These are phyloP conservation scores for Capsicum rhomboideum DNA, from an alignment of 257 asterid genomes.

Conservation along the genomic window DNA sequence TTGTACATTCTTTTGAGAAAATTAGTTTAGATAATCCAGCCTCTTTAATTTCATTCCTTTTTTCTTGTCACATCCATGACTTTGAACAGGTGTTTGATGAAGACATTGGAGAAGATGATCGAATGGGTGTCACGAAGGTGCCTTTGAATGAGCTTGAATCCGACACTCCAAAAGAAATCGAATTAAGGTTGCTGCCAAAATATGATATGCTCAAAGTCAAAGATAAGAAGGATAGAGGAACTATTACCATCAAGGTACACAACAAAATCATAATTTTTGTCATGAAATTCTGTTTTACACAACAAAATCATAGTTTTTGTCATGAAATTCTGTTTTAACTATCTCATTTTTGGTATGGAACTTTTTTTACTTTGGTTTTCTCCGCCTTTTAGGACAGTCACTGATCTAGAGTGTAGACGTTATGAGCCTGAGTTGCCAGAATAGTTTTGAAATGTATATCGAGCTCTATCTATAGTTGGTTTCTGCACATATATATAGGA, in stretches of 20 bases:
- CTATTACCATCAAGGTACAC: slow-evolving; percentile 59
- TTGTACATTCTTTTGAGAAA: neutral
- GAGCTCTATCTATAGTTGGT: neutral
- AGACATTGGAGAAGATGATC: slow-evolving; percentile 87
- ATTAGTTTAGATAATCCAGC: neutral
- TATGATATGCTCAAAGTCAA: slow-evolving; percentile 83
- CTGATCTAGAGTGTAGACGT: neutral
- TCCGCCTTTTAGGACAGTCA: neutral
- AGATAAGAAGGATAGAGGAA: slow-evolving; percentile 93
- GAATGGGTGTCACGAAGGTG: slow-evolving; percentile 62
- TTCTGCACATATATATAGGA: neutral
- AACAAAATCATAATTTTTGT: neutral
- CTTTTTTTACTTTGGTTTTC: neutral
- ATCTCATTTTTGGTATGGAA: neutral
- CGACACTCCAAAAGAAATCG: slow-evolving; percentile 46
- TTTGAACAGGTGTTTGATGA: slow-evolving; percentile 63
- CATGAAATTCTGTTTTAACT: neutral
- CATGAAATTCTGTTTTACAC: no score
- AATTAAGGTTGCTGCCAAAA: slow-evolving; percentile 58
- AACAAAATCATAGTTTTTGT: neutral
- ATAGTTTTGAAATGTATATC: neutral
- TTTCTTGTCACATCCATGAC: neutral
- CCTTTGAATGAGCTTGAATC: slow-evolving; percentile 63
- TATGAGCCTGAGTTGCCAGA: neutral
- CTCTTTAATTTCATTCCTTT: neutral